Conservation (phyloP, 2,329 filamentous ascomycete species). For the Cladosporium sp. region DNA sequence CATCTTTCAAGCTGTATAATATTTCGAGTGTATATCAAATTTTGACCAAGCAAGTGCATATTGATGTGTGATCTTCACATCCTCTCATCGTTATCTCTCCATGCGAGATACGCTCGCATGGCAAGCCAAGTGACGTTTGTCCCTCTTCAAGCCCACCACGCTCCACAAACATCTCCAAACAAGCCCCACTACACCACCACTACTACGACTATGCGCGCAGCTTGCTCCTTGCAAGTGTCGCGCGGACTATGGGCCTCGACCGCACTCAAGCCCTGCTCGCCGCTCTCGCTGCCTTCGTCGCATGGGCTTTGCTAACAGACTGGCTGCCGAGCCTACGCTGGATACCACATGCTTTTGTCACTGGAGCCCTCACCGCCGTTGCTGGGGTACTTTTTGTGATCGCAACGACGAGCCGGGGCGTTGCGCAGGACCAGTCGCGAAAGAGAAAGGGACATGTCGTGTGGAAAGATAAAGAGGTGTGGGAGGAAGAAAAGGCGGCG, state of each 20-base stretch:
- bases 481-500: conserved; percentile 68
- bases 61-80: neutral
- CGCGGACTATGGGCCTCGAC: conserved; percentile 62
- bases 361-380: conserved; percentile 61
- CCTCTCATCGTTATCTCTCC: neutral
- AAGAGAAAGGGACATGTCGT: neutral
- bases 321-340: conserved; percentile 83
- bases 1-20: no score
- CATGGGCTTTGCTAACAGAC: conserved; percentile 82
- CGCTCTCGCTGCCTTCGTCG: conserved; percentile 70
- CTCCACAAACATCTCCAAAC: conserved; percentile 4
- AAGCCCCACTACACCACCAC: neutral
- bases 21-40: no score
- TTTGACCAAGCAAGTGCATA: no score
- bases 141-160: conserved; percentile 11
- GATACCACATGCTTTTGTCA: conserved; percentile 78
- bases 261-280: conserved; percentile 70
- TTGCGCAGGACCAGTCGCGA: conserved; percentile 16
- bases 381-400: conserved; percentile 60
- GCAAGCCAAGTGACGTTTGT: neutral
- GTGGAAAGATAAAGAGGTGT: conserved; percentile 47
- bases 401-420: conserved; percentile 61
- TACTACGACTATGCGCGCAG: conserved; percentile 16
- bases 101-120: neutral
- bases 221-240: conserved; percentile 15